These are phyloP conservation scores for Gossypium herbaceum DNA, from an alignment of 345 rosid species.

Conservation along the genomic window DNA sequence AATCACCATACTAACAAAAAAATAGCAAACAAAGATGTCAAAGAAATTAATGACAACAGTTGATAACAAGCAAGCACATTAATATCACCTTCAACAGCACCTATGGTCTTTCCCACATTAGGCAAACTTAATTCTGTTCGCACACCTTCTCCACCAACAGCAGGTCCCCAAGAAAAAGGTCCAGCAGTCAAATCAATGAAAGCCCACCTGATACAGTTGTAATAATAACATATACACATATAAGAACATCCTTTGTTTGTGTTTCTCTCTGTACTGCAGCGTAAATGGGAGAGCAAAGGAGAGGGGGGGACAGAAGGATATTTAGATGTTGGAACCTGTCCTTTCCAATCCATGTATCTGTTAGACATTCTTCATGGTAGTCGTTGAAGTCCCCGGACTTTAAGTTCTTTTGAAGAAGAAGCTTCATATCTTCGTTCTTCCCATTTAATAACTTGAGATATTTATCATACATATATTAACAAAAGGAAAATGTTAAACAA, in stretches of 20 bases:
- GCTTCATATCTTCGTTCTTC: conserved; percentile 64
- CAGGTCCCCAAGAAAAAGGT: conserved; percentile 98
- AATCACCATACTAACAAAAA: background rate
- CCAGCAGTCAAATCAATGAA: conserved; percentile 92
- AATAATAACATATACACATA: background rate
- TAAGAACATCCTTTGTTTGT: background rate
- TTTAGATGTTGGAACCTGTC: conserved; percentile 55
- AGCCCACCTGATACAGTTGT: conserved; percentile 69
- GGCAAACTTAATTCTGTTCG: conserved; percentile 86
- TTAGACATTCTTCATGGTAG: conserved; percentile 78
- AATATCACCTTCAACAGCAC: conserved; percentile 83
- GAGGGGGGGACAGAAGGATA: background rate
- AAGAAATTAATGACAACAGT: conserved; percentile 1
- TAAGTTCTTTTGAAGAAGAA: conserved; percentile 54
- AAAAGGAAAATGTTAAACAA: conserved; percentile 6
- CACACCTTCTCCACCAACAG: conserved; percentile 99
- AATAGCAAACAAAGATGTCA: background rate
- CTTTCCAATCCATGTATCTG: conserved; percentile 95
- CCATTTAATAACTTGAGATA: conserved; percentile 60
- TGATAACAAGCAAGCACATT: background rate
- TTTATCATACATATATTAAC: background rate
- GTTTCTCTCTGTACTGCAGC: background rate
- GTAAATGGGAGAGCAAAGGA: background rate
- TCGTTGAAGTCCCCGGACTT: conserved; percentile 67
- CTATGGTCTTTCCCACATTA: conserved; percentile 88